phyloP scores from a whole-genome alignment of 2,329 filamentous ascomycete genomes.

The Neodidymelliopsis sp. region DNA sequence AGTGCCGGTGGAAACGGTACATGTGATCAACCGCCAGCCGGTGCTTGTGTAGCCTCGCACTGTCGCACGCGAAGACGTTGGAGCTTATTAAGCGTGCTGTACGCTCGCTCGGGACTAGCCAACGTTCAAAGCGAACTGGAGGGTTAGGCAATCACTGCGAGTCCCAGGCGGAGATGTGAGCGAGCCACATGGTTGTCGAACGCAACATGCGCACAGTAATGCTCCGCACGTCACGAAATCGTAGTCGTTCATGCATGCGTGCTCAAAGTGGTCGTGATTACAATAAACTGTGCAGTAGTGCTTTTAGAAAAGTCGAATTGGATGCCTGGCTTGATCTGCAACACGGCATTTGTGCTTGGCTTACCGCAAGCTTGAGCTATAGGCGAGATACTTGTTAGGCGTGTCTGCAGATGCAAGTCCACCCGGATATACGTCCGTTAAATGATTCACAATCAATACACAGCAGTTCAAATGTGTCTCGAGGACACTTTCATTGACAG shows the following conservation, averaged over 20 bases:
- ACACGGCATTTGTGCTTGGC: conserved; percentile 12
- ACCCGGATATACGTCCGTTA: not conserved
- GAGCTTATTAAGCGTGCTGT: conserved; percentile 9
- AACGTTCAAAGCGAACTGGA: no score
- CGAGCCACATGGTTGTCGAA: not conserved
- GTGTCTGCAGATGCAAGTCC: not conserved
- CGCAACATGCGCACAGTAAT: not conserved
- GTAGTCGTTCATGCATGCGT: not conserved
- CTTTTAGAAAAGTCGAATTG: not conserved
- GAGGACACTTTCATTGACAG: not conserved
- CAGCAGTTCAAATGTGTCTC: not conserved
- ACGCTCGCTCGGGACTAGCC: conserved; percentile 1
- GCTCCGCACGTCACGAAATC: not conserved
- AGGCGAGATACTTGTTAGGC: not conserved
- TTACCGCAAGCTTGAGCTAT: conserved; percentile 4
- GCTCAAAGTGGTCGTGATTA: not conserved
- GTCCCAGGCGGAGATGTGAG: not conserved
- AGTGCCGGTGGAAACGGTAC: conserved; percentile 5
- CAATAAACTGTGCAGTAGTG: conserved; percentile 3
- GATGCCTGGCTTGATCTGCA: not conserved
- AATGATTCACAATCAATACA: not conserved
- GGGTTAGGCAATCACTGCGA: not conserved
- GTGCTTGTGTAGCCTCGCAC: conserved; percentile 11
- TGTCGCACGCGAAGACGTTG: conserved; percentile 11
- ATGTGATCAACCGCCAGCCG: conserved; percentile 7